Conservation (phyloP, 805 yeast species). For the Metschnikowia reukaufii region DNA sequence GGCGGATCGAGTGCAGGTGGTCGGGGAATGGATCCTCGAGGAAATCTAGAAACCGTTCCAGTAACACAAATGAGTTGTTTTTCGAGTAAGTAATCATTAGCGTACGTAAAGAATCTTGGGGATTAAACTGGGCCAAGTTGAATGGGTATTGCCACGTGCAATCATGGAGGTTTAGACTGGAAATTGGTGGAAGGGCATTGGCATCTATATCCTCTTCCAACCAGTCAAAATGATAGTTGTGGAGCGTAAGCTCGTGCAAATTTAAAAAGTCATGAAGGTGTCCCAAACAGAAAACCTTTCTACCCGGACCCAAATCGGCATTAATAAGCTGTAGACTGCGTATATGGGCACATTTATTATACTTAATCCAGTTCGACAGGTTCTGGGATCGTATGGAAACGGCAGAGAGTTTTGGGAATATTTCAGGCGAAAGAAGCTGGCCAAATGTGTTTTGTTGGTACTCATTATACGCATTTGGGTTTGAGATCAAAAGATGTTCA, state of each 20-base stretch:
- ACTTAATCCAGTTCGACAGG: conserved; percentile 45
- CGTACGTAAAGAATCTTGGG: conserved; percentile 21
- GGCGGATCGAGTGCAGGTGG: conserved; percentile 18
- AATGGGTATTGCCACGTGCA: conserved; percentile 64
- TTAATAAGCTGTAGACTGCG: conserved; percentile 27
- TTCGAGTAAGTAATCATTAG: conserved; percentile 28
- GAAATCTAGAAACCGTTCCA: conserved; percentile 38
- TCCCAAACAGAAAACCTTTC: conserved; percentile 40
- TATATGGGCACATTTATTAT: conserved; percentile 25
- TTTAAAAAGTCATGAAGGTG: conserved; percentile 41
- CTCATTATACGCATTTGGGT: conserved; percentile 19
- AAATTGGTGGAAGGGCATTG: conserved; percentile 20
- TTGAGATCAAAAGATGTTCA: conserved; percentile 13
- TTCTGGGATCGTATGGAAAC: conserved; percentile 33
- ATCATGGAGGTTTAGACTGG: conserved; percentile 33
- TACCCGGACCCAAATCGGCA: conserved; percentile 20
- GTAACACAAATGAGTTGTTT: conserved; percentile 34
- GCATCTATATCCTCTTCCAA: conserved; percentile 21
- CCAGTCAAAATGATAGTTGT: conserved; percentile 47
- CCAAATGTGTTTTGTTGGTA: conserved; percentile 32
- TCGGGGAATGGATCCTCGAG: conserved; percentile 22
- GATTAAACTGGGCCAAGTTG: conserved; percentile 38
- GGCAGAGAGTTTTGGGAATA: conserved; percentile 24
- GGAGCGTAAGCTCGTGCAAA: conserved; percentile 34
- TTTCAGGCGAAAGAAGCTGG: conserved; percentile 20